Conservation (phyloP, 306 rosid species). For the Fragaria nilgerrensis region DNA sequence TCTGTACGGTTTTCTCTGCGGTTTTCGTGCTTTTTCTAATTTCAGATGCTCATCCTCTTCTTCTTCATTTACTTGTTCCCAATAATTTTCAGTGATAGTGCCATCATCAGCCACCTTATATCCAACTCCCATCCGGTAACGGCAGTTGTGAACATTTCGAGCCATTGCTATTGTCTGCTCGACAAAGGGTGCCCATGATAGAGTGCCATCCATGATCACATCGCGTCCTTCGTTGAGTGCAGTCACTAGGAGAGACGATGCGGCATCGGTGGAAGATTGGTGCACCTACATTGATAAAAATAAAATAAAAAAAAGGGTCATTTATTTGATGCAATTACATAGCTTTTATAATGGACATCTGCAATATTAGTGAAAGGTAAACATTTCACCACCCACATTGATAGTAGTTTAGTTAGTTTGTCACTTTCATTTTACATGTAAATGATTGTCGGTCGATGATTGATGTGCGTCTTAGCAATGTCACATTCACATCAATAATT, state of each 20-base stretch:
- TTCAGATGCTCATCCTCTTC: conserved; percentile 31
- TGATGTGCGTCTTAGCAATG: not conserved
- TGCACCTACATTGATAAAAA: conserved; percentile 53
- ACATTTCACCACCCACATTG: not conserved
- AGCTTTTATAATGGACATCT: not conserved
- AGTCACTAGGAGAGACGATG: conserved; percentile 80
- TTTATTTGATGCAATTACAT: not conserved
- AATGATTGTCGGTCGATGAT: not conserved
- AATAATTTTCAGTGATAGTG: conserved; percentile 62
- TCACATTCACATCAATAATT: not conserved
- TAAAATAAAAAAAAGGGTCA: not conserved
- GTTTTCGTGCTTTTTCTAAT: conserved; percentile 9
- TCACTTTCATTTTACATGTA: not conserved
- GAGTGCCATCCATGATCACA: conserved; percentile 89
- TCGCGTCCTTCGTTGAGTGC: conserved; percentile 89
- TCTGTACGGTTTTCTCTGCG: conserved; percentile 59
- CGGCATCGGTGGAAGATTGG: conserved; percentile 79
- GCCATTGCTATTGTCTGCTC: conserved; percentile 82
- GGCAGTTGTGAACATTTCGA: conserved; percentile 67
- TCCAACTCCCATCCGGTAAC: conserved; percentile 86
- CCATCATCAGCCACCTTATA: conserved; percentile 70
- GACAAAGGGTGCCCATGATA: conserved; percentile 87
- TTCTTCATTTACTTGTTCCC: conserved; percentile 59
- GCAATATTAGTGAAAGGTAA: not conserved
- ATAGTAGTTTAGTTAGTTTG: not conserved